Conservation (phyloP, 2,329 filamentous ascomycete genomes). For the Nannizzia gypsea region DNA sequence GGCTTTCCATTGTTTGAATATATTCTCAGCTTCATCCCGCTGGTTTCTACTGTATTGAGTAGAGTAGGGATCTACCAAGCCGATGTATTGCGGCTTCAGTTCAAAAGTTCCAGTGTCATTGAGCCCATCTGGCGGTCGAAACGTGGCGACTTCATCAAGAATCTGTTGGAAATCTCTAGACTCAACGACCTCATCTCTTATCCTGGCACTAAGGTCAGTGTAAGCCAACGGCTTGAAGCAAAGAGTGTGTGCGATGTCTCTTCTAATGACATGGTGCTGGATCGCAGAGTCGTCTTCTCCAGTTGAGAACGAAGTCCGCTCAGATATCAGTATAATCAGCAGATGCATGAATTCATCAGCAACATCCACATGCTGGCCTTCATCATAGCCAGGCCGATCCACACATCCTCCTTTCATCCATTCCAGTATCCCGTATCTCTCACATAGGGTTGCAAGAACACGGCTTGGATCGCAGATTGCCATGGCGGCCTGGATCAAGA, state of each 20-base stretch:
- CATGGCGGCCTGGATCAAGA: constrained; percentile 80
- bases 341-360: constrained; percentile 94
- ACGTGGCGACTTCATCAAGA: constrained; percentile 76
- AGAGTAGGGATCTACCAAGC: constrained; percentile 88
- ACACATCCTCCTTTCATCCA: constrained; percentile 82
- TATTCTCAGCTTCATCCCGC: constrained; percentile 82
- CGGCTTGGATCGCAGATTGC: constrained; percentile 73
- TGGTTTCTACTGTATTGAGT: constrained; percentile 96
- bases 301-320: constrained; percentile 59
- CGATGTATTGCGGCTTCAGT: constrained; percentile 71
- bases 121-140: constrained; percentile 79
- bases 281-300: constrained; percentile 35
- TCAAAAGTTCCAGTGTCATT: constrained; percentile 92
- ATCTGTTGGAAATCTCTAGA: constrained; percentile 77
- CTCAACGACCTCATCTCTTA: constrained; percentile 82
- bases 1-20: constrained; percentile 76
- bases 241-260: constrained; percentile 83
- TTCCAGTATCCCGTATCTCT: constrained; percentile 75
- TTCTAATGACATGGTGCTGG: constrained; percentile 60
- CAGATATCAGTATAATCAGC: constrained; percentile 78
- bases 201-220: constrained; percentile 73
- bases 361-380: constrained; percentile 77
- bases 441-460: constrained; percentile 77
- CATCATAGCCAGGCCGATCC: constrained; percentile 64
- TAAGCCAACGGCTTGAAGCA: constrained; percentile 95